Conservation (phyloP, 305 asterid genomes). For the Withania somnifera region DNA sequence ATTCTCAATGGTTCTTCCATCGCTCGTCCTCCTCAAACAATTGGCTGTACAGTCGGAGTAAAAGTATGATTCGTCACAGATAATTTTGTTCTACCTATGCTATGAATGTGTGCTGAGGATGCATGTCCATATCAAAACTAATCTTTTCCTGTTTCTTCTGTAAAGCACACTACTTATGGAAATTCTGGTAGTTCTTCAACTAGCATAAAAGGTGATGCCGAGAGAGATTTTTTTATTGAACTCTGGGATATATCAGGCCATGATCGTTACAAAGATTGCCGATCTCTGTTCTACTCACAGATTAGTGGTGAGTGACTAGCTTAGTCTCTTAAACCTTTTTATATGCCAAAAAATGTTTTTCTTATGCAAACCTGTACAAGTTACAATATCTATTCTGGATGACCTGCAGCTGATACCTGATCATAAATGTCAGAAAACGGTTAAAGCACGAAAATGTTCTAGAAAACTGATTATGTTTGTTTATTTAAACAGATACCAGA, state of each 20-base stretch:
- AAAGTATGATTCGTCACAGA: conserved; percentile 39
- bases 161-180: conserved; percentile 72
- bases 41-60: conserved; percentile 74
- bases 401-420: not conserved
- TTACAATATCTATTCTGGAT: not conserved
- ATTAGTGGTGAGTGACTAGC: conserved; percentile 52
- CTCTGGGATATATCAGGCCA: conserved; percentile 98
- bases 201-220: conserved; percentile 48
- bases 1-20: conserved; percentile 74
- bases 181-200: conserved; percentile 64
- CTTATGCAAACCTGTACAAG: not conserved
- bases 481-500: not conserved
- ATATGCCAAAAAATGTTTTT: not conserved
- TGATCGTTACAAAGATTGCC: conserved; percentile 85
- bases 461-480: not conserved
- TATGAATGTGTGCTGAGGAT: not conserved
- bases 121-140: not conserved
- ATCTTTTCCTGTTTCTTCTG: conserved; percentile 1
- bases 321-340: not conserved
- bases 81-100: not conserved
- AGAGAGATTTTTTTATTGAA: conserved; percentile 79
- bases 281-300: conserved; percentile 87
- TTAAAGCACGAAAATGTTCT: not conserved
- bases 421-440: not conserved
- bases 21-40: conserved; percentile 77